Percentiles rank a stretch among this genome's conserved stretches.
phyloP scores from a whole-genome alignment of 2,329 filamentous ascomycete species.

The Penicillium sp. region DNA sequence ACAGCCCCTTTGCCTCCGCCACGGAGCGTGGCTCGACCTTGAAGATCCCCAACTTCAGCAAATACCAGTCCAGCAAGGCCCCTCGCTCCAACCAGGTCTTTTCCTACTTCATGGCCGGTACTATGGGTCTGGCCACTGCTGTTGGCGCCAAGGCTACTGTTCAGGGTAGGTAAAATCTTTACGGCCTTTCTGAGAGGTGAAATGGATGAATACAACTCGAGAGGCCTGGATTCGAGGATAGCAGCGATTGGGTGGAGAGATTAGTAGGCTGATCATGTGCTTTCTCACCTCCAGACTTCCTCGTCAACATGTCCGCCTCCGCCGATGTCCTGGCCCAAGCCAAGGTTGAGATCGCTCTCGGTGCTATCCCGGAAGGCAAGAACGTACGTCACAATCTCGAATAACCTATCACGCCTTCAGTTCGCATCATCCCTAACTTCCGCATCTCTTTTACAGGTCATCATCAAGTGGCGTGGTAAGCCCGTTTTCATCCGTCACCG shows the following conservation, averaged over 20 bases:
- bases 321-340: slow-evolving; percentile 98
- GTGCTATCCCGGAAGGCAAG: slow-evolving; percentile 95
- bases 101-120: slow-evolving; percentile 98
- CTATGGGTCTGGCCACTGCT: slow-evolving; percentile 87
- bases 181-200: background rate
- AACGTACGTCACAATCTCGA: slow-evolving; percentile 67
- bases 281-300: slow-evolving; percentile 71
- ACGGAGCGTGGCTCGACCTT: slow-evolving; percentile 54
- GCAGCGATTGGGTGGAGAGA: background rate
- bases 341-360: slow-evolving; percentile 97
- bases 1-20: slow-evolving; percentile 58
- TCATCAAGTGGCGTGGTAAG: slow-evolving; percentile 99
- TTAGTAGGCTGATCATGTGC: slow-evolving; percentile 25
- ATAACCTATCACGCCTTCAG: background rate
- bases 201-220: background rate
- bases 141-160: slow-evolving; percentile 97
- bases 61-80: slow-evolving; percentile 74
- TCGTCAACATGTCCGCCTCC: slow-evolving; percentile 99
- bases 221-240: background rate
- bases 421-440: slow-evolving; percentile 14
- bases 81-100: slow-evolving; percentile 81
- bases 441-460: slow-evolving; percentile 62
- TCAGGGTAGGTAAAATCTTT: slow-evolving; percentile 69
- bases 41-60: slow-evolving; percentile 84
- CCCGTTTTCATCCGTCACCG: slow-evolving; percentile 99